phyloP scores from a whole-genome alignment of 75 land plant species.

The Cupressus sempervirens region DNA sequence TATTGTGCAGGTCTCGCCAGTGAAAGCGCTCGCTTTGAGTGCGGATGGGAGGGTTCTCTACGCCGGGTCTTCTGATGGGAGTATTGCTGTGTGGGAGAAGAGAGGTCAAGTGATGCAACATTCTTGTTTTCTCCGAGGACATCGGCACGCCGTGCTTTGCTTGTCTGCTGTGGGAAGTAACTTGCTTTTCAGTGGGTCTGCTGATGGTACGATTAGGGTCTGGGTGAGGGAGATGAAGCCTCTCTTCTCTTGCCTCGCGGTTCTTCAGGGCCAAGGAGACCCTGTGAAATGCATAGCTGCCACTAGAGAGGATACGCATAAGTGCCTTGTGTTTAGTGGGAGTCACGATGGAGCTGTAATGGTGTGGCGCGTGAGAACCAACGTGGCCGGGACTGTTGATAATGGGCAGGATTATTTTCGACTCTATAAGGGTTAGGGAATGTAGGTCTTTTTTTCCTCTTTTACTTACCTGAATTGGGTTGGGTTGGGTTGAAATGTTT shows the following conservation, averaged over 20 bases:
- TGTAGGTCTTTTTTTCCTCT: no score
- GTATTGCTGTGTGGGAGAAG: constrained; percentile 50
- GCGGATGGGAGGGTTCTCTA: constrained; percentile 33
- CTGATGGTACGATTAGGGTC: constrained; percentile 65
- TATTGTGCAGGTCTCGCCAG: constrained; percentile 41
- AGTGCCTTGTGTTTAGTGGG: neutral
- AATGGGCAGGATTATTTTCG: no score
- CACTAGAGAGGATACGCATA: constrained; percentile 9
- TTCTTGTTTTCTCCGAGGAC: constrained; percentile 51
- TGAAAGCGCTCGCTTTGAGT: constrained; percentile 59
- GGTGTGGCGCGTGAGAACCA: neutral
- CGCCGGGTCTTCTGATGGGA: constrained; percentile 66
- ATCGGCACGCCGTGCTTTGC: constrained; percentile 66
- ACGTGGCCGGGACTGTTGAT: neutral
- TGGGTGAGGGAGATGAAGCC: constrained; percentile 38
- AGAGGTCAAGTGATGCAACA: constrained; percentile 22
- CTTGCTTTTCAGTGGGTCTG: constrained; percentile 65
- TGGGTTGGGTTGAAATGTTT: no score
- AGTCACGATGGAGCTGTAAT: constrained; percentile 6
- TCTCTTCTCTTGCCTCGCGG: constrained; percentile 36
- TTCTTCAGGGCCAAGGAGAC: constrained; percentile 57
- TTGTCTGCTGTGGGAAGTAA: constrained; percentile 38
- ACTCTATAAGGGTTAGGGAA: no score
- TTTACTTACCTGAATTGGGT: no score
- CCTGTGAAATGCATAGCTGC: constrained; percentile 72